Conservation (phyloP, 2,329 filamentous ascomycete genomes). For the Trichoderma citrinoviride region DNA sequence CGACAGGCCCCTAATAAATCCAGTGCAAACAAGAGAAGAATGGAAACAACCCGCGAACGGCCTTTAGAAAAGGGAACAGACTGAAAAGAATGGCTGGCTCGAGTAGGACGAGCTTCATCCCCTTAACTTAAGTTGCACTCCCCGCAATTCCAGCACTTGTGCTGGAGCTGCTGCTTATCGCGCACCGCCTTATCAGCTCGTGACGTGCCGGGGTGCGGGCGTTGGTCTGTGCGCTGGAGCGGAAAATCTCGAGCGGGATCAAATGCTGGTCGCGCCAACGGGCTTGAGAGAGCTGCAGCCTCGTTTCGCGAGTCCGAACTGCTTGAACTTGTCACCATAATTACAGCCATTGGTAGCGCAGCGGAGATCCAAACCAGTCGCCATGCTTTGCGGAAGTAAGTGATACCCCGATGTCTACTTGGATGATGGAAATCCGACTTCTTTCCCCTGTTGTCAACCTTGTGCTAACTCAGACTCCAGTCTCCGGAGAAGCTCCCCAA, state of each 20-base stretch:
- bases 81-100: not conserved
- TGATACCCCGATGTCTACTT: not conserved
- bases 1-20: not conserved
- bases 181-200: slow-evolving; percentile 17
- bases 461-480: slow-evolving; percentile 45
- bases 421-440: no score
- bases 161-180: slow-evolving; percentile 26
- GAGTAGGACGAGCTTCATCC: slow-evolving; percentile 12
- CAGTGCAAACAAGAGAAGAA: not conserved
- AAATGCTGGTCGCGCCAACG: slow-evolving; percentile 17
- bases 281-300: not conserved
- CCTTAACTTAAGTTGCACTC: not conserved
- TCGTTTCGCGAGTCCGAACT: not conserved
- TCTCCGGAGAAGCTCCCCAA: slow-evolving; percentile 95
- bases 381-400: slow-evolving; percentile 52
- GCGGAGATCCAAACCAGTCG: slow-evolving; percentile 32
- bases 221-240: slow-evolving; percentile 21
- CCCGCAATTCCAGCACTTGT: slow-evolving; percentile 12
- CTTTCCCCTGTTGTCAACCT: not conserved
- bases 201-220: not conserved
- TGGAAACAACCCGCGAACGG: slow-evolving; percentile 1
- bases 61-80: not conserved
- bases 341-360: slow-evolving; percentile 33
- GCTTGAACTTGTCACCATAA: slow-evolving; percentile 18
- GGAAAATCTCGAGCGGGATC: slow-evolving; percentile 29